A percentile compares a stretch with the other conserved stretches of the same genome.
Conservation (phyloP, 192 early-diverging fungal species). For the Backusella tarrabulga region DNA sequence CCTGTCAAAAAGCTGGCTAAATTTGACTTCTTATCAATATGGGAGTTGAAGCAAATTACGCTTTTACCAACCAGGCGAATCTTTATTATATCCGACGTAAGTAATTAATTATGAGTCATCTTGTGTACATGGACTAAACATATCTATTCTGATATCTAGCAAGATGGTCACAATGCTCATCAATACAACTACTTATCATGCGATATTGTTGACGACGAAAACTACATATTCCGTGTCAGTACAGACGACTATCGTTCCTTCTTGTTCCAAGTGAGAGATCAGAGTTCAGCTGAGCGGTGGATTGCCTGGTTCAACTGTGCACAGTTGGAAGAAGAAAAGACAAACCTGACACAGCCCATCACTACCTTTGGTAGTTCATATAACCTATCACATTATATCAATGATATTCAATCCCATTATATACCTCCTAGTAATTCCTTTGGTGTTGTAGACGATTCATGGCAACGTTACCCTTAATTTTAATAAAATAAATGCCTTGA, state of each 20-base stretch:
- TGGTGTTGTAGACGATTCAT: neutral
- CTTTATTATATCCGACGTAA: constrained; percentile 28
- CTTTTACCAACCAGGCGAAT: constrained; percentile 17
- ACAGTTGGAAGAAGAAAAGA: neutral
- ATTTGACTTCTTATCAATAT: constrained; percentile 28
- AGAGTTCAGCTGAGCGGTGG: constrained; percentile 19
- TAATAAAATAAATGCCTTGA: neutral
- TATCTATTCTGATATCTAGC: neutral
- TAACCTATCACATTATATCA: constrained; percentile 6
- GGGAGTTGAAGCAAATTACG: constrained; percentile 29
- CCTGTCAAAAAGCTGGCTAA: constrained; percentile 26
- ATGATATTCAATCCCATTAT: constrained; percentile 3
- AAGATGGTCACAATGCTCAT: neutral
- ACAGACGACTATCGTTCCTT: neutral
- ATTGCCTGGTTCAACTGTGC: constrained; percentile 24
- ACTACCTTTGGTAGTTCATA: constrained; percentile 4
- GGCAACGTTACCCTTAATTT: neutral
- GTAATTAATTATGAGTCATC: neutral
- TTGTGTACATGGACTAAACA: neutral
- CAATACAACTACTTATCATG: constrained; percentile 8
- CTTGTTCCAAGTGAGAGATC: constrained; percentile 30
- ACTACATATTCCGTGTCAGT: constrained; percentile 16
- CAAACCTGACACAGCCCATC: neutral
- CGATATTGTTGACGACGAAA: neutral
- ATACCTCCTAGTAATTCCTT: neutral